A percentile compares a stretch with the other conserved stretches of the same genome.
These are phyloP conservation scores for Tolypocladium inflatum DNA, from an alignment of 2,329 filamentous ascomycete genomes.

Conservation along the genomic window DNA sequence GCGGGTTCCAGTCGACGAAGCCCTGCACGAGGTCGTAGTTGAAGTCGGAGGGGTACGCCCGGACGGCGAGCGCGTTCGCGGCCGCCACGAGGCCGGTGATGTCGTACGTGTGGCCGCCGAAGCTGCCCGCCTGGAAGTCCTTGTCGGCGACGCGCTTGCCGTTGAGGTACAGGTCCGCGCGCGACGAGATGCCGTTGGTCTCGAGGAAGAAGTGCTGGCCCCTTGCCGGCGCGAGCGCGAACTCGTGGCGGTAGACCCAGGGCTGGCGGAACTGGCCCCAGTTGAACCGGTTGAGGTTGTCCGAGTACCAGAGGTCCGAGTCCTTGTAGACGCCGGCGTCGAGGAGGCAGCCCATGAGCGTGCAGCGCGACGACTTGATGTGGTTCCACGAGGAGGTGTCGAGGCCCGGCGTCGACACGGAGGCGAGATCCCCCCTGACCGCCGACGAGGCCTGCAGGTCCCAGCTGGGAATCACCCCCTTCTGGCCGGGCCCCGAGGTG, in stretches of 20 bases:
- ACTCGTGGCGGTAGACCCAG: slow-evolving; percentile 51
- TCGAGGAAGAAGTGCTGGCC: slow-evolving; percentile 39
- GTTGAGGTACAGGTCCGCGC: slow-evolving; percentile 52
- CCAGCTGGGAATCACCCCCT: slow-evolving; percentile 32
- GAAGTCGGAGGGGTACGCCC: slow-evolving; percentile 49
- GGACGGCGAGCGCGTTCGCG: slow-evolving; percentile 41
- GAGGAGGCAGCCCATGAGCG: slow-evolving; percentile 49
- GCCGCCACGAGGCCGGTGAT: slow-evolving; percentile 33
- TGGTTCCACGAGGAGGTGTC: slow-evolving; percentile 43
- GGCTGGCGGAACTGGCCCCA: slow-evolving; percentile 38
- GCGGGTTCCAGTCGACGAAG: slow-evolving; percentile 14
- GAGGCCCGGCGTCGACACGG: slow-evolving; percentile 30
- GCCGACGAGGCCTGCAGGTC: slow-evolving; percentile 35
- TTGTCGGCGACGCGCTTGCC: slow-evolving; percentile 40
- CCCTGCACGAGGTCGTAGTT: slow-evolving; percentile 46
- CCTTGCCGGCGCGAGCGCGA: slow-evolving; percentile 23
- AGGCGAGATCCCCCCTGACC: slow-evolving; percentile 21
- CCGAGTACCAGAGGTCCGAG: slow-evolving; percentile 43
- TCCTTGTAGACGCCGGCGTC: slow-evolving; percentile 42
- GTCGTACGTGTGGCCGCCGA: slow-evolving; percentile 45
- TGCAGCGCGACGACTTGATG: slow-evolving; percentile 35
- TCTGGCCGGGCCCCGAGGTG: slow-evolving; percentile 16
- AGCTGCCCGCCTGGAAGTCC: slow-evolving; percentile 42
- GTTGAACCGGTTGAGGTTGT: slow-evolving; percentile 33
- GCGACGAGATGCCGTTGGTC: slow-evolving; percentile 51